Conservation (phyloP, 2,329 filamentous ascomycete species). For the Colletotrichum scovillei region DNA sequence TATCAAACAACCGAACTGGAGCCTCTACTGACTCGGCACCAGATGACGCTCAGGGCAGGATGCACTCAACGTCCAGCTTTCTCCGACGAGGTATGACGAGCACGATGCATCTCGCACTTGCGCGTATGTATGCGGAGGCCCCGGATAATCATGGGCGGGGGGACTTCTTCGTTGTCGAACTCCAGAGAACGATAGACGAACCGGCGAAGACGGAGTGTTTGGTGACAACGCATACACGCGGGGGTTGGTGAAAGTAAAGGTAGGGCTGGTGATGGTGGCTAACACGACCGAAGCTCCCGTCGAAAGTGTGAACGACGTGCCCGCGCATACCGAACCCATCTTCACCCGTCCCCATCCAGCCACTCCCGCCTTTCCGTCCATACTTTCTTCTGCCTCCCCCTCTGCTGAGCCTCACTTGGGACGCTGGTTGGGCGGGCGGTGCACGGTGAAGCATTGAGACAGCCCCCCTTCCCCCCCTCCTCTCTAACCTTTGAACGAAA, state of each 20-base stretch:
- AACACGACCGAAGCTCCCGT: neutral
- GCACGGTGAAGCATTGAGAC: slow-evolving; percentile 6
- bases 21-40: slow-evolving; percentile 13
- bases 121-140: neutral
- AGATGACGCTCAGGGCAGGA: slow-evolving; percentile 24
- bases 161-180: neutral
- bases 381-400: neutral
- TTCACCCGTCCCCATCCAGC: neutral
- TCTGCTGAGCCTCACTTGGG: neutral
- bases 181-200: neutral
- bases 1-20: slow-evolving; percentile 27
- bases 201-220: neutral
- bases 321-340: neutral
- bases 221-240: neutral
- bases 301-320: neutral
- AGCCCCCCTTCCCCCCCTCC: neutral
- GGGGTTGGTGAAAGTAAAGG: too few species aligned
- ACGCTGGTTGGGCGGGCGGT: neutral
- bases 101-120: neutral
- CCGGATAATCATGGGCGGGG: neutral
- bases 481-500: slow-evolving; percentile 3
- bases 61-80: slow-evolving; percentile 13
- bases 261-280: neutral
- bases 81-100: neutral
- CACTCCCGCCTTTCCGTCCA: neutral